Base-by-base conservation (phyloP, 1,139 yeast genomes). In the Zygoascus hellenicus region DNA sequence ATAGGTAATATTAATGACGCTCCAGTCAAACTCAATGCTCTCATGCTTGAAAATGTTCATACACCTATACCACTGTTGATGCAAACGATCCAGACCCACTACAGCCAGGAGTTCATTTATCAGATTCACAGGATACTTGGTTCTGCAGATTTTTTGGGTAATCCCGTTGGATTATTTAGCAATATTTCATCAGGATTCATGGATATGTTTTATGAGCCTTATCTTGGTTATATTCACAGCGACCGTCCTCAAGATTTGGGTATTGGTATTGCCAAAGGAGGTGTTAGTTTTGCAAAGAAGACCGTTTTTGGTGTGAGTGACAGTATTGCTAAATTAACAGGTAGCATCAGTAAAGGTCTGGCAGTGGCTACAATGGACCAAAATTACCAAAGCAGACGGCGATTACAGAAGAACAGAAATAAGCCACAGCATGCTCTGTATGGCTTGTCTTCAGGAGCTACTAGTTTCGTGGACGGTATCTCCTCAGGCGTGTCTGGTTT, bases 1-100 rank as follows among this genome's bases (percentile, higher is more conserved):
- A 80, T 94, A 55, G 98, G 98, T 28, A 94, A 92, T 64, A 87
- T 94, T 51, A 90, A 92, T 60, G 97, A 92, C 66, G 98, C 99
- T 0, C 98, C 98, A 2, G 87, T 94, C 35, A 79, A 84, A 58
- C 70, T 94, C 60, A 88, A 92, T 61, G 92, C 98, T 0, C 71
- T 94, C 55, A 77, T 88, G 51, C 76, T 92, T 63, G 97, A 89
- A 58, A 94, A 94, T 62, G 81, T 90, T 11, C 75, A 97, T 53
- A 94, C 89, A 1, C 95, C 97, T 4, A 64, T 84, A 7, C 89
- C 94, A 2, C 73, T 84, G 39, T 72, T 94, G 54, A 50, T 79
- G 29, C 85, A 83, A 51, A 81, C 88, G 15, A 75, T 92, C 32
- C 75, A 77, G 54, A 83, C 94, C 0, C 97, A 92, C 65, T 94